Evolutionary conservation across 2,329 filamentous ascomycete species (phyloP), one percentile per base, ranked within the genome.

Genomic region (Fusarium gaditjirri): DNA sequence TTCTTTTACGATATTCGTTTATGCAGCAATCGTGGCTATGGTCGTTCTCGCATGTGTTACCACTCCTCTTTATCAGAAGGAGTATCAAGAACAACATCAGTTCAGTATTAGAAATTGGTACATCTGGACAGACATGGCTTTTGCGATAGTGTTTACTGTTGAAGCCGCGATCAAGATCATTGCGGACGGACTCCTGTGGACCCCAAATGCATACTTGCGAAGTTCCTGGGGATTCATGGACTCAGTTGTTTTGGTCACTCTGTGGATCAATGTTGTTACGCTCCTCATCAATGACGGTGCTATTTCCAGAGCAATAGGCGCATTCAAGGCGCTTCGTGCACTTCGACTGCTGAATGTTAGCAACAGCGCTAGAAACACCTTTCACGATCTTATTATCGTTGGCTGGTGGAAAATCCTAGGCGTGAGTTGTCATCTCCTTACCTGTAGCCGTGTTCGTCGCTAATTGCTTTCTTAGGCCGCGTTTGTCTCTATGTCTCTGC

Each of bases 211-310:
- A 6, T 99, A 97, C 79, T 94, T 98, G 80, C 91, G 96, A 76
- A 95, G 95, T 78, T 95, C 95, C 0, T 99, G 96, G 96, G 97
- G 96, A 11, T 91, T 97, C 69, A 98, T 99, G 72, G 96, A 99
- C 78, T 94, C 92, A 1, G 82, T 98, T 47, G 96, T 99, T 73
- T 86, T 99, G 57, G 85, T 97, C 61, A 98, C 96, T 0, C 88
- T 99, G 13, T 98, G 96, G 95, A 92, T 98, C 79, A 98, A 97
- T 77, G 94, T 99, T 54, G 85, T 91, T 50, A 96, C 95, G 1
- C 90, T 95, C 3, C 86, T 99, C 59, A 88, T 89, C 77, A 91
- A 94, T 61, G 93, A 97, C 73, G 94, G 94, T 44, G 91, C 92
- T 61, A 91, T 98, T 60, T 97, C 95, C 9, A 88, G 96, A 80